phyloP scores from a whole-genome alignment of 176 grass and related monocot genomes.

The Saccharum spontaneum region DNA sequence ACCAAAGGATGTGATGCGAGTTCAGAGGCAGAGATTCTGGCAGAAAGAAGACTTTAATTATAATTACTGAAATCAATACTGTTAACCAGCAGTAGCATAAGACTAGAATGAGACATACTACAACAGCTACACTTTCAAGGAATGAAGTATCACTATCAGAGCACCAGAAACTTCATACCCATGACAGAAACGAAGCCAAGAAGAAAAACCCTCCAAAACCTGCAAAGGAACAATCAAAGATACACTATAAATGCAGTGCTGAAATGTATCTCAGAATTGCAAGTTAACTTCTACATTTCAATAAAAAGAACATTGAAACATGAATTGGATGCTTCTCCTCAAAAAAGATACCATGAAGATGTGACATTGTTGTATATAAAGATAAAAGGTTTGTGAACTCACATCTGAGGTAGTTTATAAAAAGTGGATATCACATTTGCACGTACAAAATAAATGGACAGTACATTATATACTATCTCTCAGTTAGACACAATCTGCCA shows the following conservation, averaged over 20 bases:
- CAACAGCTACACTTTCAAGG: slow-evolving; percentile 29
- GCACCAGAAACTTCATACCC: slow-evolving; percentile 62
- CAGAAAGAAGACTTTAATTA: slow-evolving; percentile 39
- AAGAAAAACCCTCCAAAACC: slow-evolving; percentile 95
- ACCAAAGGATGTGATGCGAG: slow-evolving; percentile 91
- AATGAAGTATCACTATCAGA: slow-evolving; percentile 31
- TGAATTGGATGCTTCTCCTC: neutral
- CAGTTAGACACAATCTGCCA: neutral
- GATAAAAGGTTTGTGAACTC: neutral
- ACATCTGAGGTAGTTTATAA: slow-evolving; percentile 10
- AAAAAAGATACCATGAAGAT: slow-evolving; percentile 18
- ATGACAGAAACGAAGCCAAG: slow-evolving; percentile 92
- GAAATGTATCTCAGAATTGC: slow-evolving; percentile 22
- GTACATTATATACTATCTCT: slow-evolving; percentile 1
- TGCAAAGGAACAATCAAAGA: slow-evolving; percentile 40
- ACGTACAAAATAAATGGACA: slow-evolving; percentile 5
- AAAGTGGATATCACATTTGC: slow-evolving; percentile 9
- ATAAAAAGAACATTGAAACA: neutral
- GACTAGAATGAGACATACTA: slow-evolving; percentile 16
- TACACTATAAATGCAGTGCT: slow-evolving; percentile 24
- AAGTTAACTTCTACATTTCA: neutral
- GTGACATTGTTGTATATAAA: slow-evolving; percentile 7
- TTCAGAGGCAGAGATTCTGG: slow-evolving; percentile 68
- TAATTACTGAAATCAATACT: slow-evolving; percentile 15
- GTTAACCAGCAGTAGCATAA: slow-evolving; percentile 19